phyloP scores from a whole-genome alignment of 345 rosid genomes.

The Ailanthus altissimus region DNA sequence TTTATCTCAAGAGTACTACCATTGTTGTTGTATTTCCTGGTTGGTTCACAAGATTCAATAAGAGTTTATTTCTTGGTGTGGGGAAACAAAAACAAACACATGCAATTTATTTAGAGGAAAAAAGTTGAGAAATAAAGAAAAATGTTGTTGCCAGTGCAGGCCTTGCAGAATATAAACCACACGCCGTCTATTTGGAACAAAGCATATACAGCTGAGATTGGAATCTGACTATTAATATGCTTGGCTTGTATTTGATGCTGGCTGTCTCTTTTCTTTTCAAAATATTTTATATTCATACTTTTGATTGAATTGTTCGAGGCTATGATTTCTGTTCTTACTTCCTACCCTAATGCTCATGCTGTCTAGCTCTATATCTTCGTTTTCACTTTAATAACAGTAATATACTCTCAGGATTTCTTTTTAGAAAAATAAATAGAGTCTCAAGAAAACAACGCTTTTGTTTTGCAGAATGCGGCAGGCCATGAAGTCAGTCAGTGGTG shows the following conservation, averaged over 20 bases:
- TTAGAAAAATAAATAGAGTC: neutral
- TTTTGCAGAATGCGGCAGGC: neutral
- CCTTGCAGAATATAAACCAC: conserved; percentile 8
- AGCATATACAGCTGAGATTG: neutral
- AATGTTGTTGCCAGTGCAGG: conserved; percentile 2
- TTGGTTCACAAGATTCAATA: neutral
- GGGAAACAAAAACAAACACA: neutral
- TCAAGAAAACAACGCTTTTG: neutral
- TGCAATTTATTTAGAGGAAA: neutral
- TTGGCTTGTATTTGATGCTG: conserved; percentile 1
- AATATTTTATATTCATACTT: neutral
- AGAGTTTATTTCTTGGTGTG: neutral
- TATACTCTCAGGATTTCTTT: neutral
- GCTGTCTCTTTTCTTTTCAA: neutral
- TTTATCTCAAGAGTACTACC: too few species aligned
- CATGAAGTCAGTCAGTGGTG: neutral
- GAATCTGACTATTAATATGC: conserved; percentile 12
- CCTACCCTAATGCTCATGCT: neutral
- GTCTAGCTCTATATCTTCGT: neutral
- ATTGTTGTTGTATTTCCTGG: too few species aligned
- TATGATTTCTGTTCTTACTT: neutral
- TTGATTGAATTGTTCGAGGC: neutral
- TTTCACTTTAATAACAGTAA: neutral
- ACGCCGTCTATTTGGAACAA: conserved; percentile 2
- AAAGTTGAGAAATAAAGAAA: neutral